Percentiles rank a stretch among this genome's conserved stretches.
Evolutionary conservation across 257 asterid genomes (phyloP).

Genomic region (Solanum bulbocastanum): DNA sequence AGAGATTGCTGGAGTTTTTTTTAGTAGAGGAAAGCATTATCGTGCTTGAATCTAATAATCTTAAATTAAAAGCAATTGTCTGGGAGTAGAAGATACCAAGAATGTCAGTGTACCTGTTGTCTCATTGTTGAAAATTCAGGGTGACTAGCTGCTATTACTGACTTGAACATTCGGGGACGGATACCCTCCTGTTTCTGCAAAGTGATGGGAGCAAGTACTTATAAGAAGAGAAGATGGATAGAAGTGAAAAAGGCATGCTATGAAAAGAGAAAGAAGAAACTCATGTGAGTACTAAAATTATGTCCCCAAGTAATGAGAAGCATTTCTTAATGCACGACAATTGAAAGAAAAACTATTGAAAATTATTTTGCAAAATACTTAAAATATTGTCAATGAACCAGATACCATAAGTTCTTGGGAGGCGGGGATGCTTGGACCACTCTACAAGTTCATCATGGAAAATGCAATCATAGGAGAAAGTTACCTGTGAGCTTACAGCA

Average conservation of each 20-base stretch:
- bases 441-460: not conserved
- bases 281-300: not conserved
- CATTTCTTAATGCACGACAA: not conserved
- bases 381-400: not conserved
- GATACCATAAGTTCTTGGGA: not conserved
- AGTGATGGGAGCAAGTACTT: not conserved
- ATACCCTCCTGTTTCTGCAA: slow-evolving; percentile 93
- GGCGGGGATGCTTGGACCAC: not conserved
- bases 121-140: slow-evolving; percentile 97
- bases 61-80: not conserved
- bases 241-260: not conserved
- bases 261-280: not conserved
- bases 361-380: not conserved
- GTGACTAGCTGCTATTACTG: slow-evolving; percentile 94
- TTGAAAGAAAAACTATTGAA: not conserved
- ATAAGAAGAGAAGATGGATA: not conserved
- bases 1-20: not conserved
- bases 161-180: slow-evolving; percentile 97
- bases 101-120: slow-evolving; percentile 63
- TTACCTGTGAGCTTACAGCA: slow-evolving; percentile 5
- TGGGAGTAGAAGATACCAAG: not conserved
- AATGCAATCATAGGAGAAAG: not conserved
- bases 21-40: not conserved
- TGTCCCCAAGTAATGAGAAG: not conserved
- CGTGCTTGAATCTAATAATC: not conserved